Conservation (phyloP, 2,329 filamentous ascomycete genomes). For the Penicillium psychrosexuale region DNA sequence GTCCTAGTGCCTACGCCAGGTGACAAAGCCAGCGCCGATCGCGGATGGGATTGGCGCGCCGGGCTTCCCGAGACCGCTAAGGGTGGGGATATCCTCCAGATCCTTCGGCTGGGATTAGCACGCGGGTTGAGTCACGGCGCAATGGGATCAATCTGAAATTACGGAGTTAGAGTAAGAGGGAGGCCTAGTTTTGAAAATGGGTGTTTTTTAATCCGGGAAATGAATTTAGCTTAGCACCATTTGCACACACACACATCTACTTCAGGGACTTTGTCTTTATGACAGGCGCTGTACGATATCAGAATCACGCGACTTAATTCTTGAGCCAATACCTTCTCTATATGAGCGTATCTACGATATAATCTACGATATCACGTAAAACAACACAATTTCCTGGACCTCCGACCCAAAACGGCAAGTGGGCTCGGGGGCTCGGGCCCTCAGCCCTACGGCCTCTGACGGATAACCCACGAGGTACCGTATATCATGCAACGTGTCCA, state of each 20-base stretch:
- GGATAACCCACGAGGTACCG: not conserved
- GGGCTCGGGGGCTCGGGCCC: not conserved
- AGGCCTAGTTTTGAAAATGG: not conserved
- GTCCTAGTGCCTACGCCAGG: constrained; percentile 42
- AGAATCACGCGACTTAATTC: not conserved
- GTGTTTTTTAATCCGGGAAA: not conserved
- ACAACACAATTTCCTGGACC: not conserved
- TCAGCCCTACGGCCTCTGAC: constrained; percentile 9
- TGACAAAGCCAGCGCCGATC: constrained; percentile 39
- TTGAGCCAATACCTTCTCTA: not conserved
- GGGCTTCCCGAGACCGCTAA: constrained; percentile 56
- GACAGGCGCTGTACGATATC: constrained; percentile 1
- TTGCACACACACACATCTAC: not conserved
- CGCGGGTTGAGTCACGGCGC: constrained; percentile 57
- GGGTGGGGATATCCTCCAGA: constrained; percentile 67
- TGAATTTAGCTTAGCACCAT: constrained; percentile 1
- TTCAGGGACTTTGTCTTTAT: not conserved
- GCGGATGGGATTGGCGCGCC: constrained; percentile 71
- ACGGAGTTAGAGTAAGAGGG: not conserved
- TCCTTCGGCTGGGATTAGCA: constrained; percentile 70
- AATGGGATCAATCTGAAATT: constrained; percentile 1
- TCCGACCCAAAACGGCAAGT: not conserved
- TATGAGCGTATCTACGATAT: too few species aligned
- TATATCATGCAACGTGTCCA: not conserved
- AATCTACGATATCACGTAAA: too few species aligned